Base-by-base conservation (phyloP, 2,329 filamentous ascomycete genomes). In the Aureobasidium sp. region DNA sequence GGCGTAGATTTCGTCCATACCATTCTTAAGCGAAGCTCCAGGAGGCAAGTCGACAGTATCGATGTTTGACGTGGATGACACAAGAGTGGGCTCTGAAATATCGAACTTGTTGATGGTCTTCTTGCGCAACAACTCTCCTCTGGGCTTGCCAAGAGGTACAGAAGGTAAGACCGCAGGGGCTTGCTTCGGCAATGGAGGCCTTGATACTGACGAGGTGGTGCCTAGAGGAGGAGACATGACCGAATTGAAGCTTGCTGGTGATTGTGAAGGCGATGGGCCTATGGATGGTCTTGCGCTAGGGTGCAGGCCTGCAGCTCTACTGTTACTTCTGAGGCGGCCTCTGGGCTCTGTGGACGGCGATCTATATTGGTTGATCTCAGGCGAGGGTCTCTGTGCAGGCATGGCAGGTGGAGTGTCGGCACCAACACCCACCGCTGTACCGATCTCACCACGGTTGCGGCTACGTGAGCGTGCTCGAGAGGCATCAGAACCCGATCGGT, bases 21-120 rank as follows among this genome's bases (percentile, higher is more conserved):
- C 81, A 62, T 82, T 84, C 71, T 74, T 79, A 39, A 83, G 73
- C 5, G 78, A 81, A 2, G 81, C 79, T 32, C 81, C 81, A n/a
- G 78, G 69, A 15, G 83, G 83, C 11, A 86, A 75, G 39, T 80
- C 81, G 39, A 86, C 76, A 0, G 81, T 81, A 49, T 84, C 82
- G 32, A 85, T 78, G 48, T 82, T 81, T 2, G 81, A 84, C 4
- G 84, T 86, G 10, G 77, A 77, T 1, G 78, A 81, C 30, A 81
- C 67, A 63, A 83, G 76, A 4, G 74, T 75, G 0, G 85, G 85
- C 66, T 87, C 84, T 2, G 83, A 86, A 54, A 87, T 87, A 62
- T 82, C 80, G 13, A 77, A 75, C 71, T 87, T 87, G 64, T 81
- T 80, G 52, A 87, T 77, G 0, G 79, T 77, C 67, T 81, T 81